Conservation (phyloP, 2,329 filamentous ascomycete species). For the Diaporthe helianthi region DNA sequence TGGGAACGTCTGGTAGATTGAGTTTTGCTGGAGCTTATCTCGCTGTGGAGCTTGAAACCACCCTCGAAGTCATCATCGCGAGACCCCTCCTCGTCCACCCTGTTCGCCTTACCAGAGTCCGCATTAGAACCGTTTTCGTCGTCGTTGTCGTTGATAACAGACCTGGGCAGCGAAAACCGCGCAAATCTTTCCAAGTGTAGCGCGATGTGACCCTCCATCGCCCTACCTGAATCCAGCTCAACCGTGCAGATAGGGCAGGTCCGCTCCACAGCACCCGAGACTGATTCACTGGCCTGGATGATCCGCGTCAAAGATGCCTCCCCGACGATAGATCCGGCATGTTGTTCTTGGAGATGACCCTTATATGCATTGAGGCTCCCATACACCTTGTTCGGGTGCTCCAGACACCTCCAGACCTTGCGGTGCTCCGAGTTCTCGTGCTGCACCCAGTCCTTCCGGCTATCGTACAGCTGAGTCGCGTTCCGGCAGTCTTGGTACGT, state of each 20-base stretch:
- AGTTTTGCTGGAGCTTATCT: not conserved
- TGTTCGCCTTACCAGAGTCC: not conserved
- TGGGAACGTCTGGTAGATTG: not conserved
- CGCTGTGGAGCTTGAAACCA: not conserved
- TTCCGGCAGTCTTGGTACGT: slow-evolving; percentile 6
- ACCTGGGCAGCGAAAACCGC: slow-evolving; percentile 2
- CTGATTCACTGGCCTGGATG: slow-evolving; percentile 17
- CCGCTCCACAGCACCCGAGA: not conserved
- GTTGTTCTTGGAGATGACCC: not conserved
- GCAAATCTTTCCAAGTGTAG: slow-evolving; percentile 14
- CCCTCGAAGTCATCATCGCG: slow-evolving; percentile 9
- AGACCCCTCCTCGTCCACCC: slow-evolving; percentile 6
- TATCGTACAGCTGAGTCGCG: slow-evolving; percentile 19
- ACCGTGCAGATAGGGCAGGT: not conserved
- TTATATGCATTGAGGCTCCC: not conserved
- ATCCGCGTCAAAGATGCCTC: not conserved
- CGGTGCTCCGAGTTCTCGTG: slow-evolving; percentile 20
- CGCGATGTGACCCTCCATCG: slow-evolving; percentile 3
- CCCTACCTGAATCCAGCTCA: not conserved
- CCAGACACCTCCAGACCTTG: slow-evolving; percentile 3
- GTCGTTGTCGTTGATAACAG: not conserved
- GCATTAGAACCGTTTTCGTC: not conserved
- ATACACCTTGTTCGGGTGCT: slow-evolving; percentile 7
- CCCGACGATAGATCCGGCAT: not conserved
- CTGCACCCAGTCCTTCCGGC: slow-evolving; percentile 15